phyloP scores from a whole-genome alignment of 2,329 filamentous ascomycete species.

The Didymella keratinophila region DNA sequence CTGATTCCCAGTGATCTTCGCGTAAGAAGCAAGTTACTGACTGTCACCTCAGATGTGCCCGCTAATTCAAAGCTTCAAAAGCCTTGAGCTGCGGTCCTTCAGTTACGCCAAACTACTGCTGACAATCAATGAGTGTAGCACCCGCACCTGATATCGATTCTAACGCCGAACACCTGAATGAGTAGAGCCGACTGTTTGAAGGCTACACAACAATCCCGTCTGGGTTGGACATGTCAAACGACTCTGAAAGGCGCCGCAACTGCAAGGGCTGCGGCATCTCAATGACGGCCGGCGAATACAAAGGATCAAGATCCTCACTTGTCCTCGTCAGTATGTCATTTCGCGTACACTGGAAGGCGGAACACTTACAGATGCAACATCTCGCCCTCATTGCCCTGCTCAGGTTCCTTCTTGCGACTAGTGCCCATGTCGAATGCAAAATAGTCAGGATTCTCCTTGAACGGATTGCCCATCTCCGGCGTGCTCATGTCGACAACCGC shows the following conservation, averaged over 20 bases:
- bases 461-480: constrained; percentile 45
- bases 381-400: constrained; percentile 25
- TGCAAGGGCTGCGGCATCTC: constrained; percentile 33
- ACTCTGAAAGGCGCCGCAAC: constrained; percentile 32
- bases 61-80: background rate
- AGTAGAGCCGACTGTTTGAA: background rate
- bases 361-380: constrained; percentile 40
- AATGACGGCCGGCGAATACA: constrained; percentile 35
- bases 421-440: constrained; percentile 40
- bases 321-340: constrained; percentile 10
- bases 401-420: constrained; percentile 20
- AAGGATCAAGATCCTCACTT: constrained; percentile 42
- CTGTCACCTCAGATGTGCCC: too few species aligned
- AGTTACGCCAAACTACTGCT: background rate
- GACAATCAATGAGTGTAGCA: background rate
- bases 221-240: constrained; percentile 28
- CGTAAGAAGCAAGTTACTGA: background rate
- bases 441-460: constrained; percentile 46
- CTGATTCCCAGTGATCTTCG: background rate
- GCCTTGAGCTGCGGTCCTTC: too few species aligned
- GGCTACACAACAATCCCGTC: constrained; percentile 13
- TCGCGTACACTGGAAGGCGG: background rate
- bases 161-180: background rate
- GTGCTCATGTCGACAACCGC: constrained; percentile 26
- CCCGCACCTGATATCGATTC: background rate